Percentiles rank a stretch among this genome's conserved stretches.
Conservation (phyloP, 1,284 basidiomycete species). For the Taiwanofungus camphoratus region DNA sequence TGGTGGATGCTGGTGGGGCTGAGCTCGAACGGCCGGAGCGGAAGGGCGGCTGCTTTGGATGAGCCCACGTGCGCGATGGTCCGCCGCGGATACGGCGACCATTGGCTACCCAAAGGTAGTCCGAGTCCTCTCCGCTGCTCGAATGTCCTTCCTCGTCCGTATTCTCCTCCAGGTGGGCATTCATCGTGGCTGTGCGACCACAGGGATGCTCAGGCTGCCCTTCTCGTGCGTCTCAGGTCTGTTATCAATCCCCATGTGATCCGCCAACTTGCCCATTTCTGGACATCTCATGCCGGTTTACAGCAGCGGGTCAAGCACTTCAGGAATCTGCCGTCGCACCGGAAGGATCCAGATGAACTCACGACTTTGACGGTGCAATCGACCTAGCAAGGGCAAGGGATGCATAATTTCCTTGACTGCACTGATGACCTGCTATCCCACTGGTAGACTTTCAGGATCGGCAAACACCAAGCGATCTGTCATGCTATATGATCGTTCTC, state of each 20-base stretch:
- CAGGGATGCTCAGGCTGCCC: constrained; percentile 5
- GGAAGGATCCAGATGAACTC: no score
- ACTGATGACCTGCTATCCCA: no score
- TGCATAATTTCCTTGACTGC: no score
- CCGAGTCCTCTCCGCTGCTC: constrained; percentile 23
- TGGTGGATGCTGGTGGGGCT: constrained; percentile 26
- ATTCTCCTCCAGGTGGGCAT: constrained; percentile 2
- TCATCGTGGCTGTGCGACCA: constrained; percentile 1
- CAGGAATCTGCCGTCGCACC: no score
- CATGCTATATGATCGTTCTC: no score
- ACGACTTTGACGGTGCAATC: no score
- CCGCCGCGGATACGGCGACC: constrained; percentile 21
- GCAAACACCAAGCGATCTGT: no score
- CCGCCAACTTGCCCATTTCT: constrained; percentile 2
- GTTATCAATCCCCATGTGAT: constrained; percentile 11
- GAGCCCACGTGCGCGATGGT: constrained; percentile 19
- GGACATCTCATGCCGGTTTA: background rate
- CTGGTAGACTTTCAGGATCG: no score
- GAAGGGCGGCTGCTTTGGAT: constrained; percentile 20
- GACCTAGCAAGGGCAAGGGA: no score
- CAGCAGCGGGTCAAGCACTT: no score
- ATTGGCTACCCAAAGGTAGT: constrained; percentile 26
- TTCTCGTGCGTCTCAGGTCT: background rate
- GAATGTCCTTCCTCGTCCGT: constrained; percentile 23
- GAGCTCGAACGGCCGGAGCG: constrained; percentile 26